Conservation (phyloP, 208 protist species). For the Trypanosoma cruzi region DNA sequence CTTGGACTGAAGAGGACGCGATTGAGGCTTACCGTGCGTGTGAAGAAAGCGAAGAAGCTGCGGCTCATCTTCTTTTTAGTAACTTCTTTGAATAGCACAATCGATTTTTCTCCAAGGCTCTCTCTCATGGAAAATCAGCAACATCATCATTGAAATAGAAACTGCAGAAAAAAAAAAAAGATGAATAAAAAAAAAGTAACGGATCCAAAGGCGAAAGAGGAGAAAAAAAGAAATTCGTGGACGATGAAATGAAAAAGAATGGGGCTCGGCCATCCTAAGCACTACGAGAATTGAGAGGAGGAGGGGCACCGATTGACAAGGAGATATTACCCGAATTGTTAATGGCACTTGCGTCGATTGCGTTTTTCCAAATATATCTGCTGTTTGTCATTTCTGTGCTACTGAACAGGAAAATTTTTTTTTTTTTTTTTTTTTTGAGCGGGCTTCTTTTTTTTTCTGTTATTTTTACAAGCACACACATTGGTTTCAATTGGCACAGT, state of each 20-base stretch:
- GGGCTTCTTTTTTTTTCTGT: background rate
- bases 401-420: background rate
- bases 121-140: constrained; percentile 7
- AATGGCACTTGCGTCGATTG: background rate
- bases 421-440: background rate
- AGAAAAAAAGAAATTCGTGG: background rate
- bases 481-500: background rate
- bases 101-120: constrained; percentile 5
- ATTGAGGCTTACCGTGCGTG: constrained; percentile 72
- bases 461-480: background rate
- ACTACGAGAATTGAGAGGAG: background rate
- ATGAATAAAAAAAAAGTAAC: too few species aligned
- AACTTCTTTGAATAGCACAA: constrained; percentile 31
- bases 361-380: background rate
- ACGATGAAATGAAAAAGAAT: background rate
- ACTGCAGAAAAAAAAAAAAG: too few species aligned
- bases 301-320: background rate
- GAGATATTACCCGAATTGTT: background rate
- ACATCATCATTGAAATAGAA: constrained; percentile 23
- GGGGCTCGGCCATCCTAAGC: background rate
- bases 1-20: constrained; percentile 76
- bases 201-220: too few species aligned
- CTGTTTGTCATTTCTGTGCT: background rate
- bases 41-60: constrained; percentile 73
- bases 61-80: constrained; percentile 80